Base-by-base conservation (phyloP, 2,329 filamentous ascomycete genomes). In the Podosphaera fusca region DNA sequence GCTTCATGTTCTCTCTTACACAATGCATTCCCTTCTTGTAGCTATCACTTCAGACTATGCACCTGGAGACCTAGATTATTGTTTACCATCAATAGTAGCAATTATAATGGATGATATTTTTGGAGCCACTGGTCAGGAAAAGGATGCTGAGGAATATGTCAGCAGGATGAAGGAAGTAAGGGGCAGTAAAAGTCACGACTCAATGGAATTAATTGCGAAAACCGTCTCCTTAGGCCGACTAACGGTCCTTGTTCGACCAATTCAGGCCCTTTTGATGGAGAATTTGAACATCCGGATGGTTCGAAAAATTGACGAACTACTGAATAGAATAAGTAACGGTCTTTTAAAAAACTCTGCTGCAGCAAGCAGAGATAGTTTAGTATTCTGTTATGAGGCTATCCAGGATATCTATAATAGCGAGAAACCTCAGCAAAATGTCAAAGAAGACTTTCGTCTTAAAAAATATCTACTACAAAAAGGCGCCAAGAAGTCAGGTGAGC, bases 41-140 rank as follows among this genome's bases (percentile, higher is more conserved):
- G 77, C 80, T 4, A 80, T 83, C 7, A 80, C 84, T 9, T 82
- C 87, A 8, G 75, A 79, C 1, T 85, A 87, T 64, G 74, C 80
- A 46, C 81, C 87, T 21, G 92, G 94, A 31, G 87, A 90, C 63
- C 73, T 98, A 35, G 87, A 98, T 66, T 89, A 95, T 66, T 95
- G 89, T 65, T 73, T 95, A 7, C 72, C 78, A 2, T 76, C 84
- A 9, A 81, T 96, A 49, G 81, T 94, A 51, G 77, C 80, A 1
- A 80, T 98, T 49, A 83, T 96, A 61, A 92, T 98, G 86, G 92
- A 98, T 65, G 94, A 98, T 67, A 92, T 94, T 10, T 98, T 98
- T 66, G 94, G 94, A 35, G 80, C 81, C 4, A 84, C 85, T 38
- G 92, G 92, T 1, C 85, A 95, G 70, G 90, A 98, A 67, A 98